Conservation (phyloP, 1,284 basidiomycete genomes). For the Xanthoconium separans region DNA sequence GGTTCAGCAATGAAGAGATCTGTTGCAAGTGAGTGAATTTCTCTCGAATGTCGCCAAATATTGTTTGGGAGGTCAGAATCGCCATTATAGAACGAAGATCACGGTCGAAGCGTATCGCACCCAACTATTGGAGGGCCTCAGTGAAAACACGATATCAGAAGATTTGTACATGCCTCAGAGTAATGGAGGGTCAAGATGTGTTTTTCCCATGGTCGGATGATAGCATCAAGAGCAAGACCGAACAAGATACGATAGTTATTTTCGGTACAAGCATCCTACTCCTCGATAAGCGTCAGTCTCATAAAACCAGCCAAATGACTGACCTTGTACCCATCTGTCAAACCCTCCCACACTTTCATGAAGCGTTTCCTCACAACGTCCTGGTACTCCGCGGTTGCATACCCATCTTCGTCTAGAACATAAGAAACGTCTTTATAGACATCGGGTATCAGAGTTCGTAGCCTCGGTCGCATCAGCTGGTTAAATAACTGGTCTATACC, state of each 20-base stretch:
- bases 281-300: conserved; percentile 4
- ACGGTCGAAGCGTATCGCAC: conserved; percentile 95
- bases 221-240: conserved; percentile 77
- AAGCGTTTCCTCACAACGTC: conserved; percentile 89
- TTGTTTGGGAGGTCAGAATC: conserved; percentile 83
- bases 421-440: conserved; percentile 91
- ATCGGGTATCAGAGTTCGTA: conserved; percentile 83
- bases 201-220: conserved; percentile 94
- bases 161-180: conserved; percentile 65
- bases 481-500: conserved; percentile 95
- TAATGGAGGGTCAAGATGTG: conserved; percentile 79
- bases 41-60: conserved; percentile 85
- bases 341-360: conserved; percentile 78
- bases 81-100: conserved; percentile 85
- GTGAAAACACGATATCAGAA: not conserved
- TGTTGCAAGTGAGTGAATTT: conserved; percentile 93
- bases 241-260: conserved; percentile 87
- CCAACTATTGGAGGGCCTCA: conserved; percentile 57
- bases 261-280: conserved; percentile 81
- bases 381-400: conserved; percentile 79
- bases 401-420: conserved; percentile 85
- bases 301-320: conserved; percentile 12
- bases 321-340: conserved; percentile 86
- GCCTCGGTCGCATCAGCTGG: conserved; percentile 82
- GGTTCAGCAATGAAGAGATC: conserved; percentile 88